Base-by-base conservation (phyloP, 441 rosid species). In the Gossypium schwendimanii region DNA sequence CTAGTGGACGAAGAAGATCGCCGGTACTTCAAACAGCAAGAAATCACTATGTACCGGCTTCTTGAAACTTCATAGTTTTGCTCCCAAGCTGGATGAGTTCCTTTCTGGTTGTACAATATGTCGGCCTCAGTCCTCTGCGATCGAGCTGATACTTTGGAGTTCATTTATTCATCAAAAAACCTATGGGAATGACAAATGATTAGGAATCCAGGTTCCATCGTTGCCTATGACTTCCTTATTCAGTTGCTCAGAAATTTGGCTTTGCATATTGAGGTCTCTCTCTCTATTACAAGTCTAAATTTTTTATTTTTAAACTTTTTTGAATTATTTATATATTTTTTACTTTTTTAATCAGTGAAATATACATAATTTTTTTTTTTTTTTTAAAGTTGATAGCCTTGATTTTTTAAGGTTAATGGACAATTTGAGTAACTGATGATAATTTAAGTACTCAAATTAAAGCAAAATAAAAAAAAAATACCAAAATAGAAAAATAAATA, bases 1-100 rank as follows among this genome's bases (percentile, higher is more conserved):
- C 75, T 81, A 8, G 82, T 82, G 55, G 85, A 79, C 15, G 80
- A 82, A 76, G 85, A 82, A 65, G 85, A 82, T 21, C 77, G 85
- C 2, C 73, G 85, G 52, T 82, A 82, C 62, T 82, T 82, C 78
- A 82, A 82, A 80, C 85, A 82, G 75, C 85, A 82, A 69, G 85
- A 82, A 64, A 74, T 79, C 71, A 82, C 82, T 9, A 58, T 82
- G 9, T 76, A 79, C 70, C 77, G 81, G 77, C 79, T 74, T 57
- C 77, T 74, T 0, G 82, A 79, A 75, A 58, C 73, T 26, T 60
- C 67, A 7, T 78, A 73, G 74, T 70, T 20, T 6, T 39, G 15
- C 36, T 20, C 26, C 54, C 10, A 62, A 63, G 52, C 54, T 4
- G 12, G 69, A 21, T 64, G 70, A 21, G 57, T 24, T 66, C 3